A percentile compares a stretch with the other conserved stretches of the same genome.
Conservation (phyloP, 768 basidiomycete species). For the Boletus rufocinnamomeus region DNA sequence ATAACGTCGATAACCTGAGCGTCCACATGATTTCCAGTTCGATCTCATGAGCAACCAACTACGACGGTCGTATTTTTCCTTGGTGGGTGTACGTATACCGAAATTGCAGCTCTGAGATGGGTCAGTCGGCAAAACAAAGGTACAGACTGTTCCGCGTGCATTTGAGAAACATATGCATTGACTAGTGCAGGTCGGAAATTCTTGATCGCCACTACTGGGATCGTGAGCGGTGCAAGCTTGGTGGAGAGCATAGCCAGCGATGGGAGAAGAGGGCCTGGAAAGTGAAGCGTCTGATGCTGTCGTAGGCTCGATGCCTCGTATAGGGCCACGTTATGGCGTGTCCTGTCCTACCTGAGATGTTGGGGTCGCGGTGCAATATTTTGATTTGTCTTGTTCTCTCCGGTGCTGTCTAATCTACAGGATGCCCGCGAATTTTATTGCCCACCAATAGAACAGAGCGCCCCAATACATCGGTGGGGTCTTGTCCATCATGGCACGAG, state of each 20-base stretch:
- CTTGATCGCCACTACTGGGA: constrained; percentile 89
- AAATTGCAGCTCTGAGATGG: constrained; percentile 95
- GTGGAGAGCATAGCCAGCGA: constrained; percentile 65
- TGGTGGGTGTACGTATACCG: constrained; percentile 96
- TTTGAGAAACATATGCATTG: constrained; percentile 6
- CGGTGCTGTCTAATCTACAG: constrained; percentile 17
- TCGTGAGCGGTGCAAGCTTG: constrained; percentile 76
- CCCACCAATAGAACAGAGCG: not conserved
- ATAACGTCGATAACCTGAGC: not conserved
- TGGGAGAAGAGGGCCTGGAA: constrained; percentile 28
- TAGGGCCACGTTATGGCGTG: constrained; percentile 5
- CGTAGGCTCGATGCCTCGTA: constrained; percentile 12
- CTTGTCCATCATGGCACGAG: constrained; percentile 3
- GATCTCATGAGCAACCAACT: constrained; percentile 58
- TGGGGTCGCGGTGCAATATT: constrained; percentile 17
- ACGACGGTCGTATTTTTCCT: constrained; percentile 96
- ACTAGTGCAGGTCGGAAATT: constrained; percentile 71
- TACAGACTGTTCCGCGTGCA: constrained; percentile 26
- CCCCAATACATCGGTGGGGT: not conserved
- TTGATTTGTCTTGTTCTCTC: constrained; percentile 12
- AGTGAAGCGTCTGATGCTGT: constrained; percentile 42
- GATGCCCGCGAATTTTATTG: constrained; percentile 1
- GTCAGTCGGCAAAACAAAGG: constrained; percentile 84
- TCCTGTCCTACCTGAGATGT: constrained; percentile 16
- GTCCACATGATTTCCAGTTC: constrained; percentile 36